A percentile compares a stretch with the other conserved stretches of the same genome.
Conservation (phyloP, 352 stramenopile genomes). For the Globisporangium paddicum region DNA sequence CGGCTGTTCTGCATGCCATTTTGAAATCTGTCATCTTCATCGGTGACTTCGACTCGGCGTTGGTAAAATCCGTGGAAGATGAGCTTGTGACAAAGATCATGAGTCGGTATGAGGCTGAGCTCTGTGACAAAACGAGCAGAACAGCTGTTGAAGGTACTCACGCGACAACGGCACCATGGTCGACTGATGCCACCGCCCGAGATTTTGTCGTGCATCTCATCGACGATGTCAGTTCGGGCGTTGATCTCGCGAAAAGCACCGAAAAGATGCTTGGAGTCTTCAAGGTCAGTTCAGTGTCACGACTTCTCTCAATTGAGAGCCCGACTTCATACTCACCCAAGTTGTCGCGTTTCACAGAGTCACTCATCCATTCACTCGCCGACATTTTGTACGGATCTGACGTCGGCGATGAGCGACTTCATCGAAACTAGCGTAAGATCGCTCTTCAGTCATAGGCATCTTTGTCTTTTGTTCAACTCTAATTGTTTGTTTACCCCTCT, state of each 20-base stretch:
- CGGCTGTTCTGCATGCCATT: conserved; percentile 53
- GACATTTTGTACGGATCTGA: conserved; percentile 55
- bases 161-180: conserved; percentile 3
- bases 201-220: conserved; percentile 49
- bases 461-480: too few relatives aligned
- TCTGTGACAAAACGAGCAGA: conserved; percentile 11
- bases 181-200: conserved; percentile 23
- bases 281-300: conserved; percentile 36
- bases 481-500: too few relatives aligned
- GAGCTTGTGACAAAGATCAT: conserved; percentile 76
- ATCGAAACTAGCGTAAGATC: conserved; percentile 25
- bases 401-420: conserved; percentile 29
- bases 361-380: conserved; percentile 71
- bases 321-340: background rate
- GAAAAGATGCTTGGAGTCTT: conserved; percentile 67
- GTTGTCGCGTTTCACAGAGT: conserved; percentile 26
- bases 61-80: conserved; percentile 63
- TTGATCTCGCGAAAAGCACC: conserved; percentile 62
- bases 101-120: conserved; percentile 51
- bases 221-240: conserved; percentile 51
- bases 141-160: conserved; percentile 6
- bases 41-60: conserved; percentile 58
- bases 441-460: too few relatives aligned
- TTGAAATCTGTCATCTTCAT: conserved; percentile 76
- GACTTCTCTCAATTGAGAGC: background rate